phyloP scores from a whole-genome alignment of 208 protist genomes.

The Acanthamoeba pearcei region DNA sequence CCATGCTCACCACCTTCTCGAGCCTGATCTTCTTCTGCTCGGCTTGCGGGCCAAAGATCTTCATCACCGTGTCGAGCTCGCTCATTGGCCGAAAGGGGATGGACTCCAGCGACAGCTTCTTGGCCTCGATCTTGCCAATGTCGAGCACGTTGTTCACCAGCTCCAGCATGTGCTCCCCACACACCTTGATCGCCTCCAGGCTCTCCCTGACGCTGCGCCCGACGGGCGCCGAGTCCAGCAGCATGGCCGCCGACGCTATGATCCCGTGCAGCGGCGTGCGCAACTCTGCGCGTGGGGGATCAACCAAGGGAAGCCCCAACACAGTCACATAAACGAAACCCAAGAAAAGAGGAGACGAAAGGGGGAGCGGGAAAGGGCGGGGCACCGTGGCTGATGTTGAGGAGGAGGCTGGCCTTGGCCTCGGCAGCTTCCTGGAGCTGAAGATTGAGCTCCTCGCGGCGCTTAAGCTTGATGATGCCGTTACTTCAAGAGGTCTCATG shows the following conservation, averaged over 20 bases:
- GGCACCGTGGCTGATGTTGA: conserved; percentile 74
- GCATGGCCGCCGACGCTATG: conserved; percentile 1
- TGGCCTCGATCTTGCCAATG: conserved; percentile 30
- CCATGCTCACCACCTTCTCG: conserved; percentile 12
- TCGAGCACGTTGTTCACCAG: conserved; percentile 64
- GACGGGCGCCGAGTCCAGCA: background rate
- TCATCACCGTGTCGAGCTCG: background rate
- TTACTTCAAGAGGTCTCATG: conserved; percentile 30
- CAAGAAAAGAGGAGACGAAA: no score
- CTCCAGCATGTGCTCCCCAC: conserved; percentile 55
- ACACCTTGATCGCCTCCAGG: background rate
- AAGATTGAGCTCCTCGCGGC: conserved; percentile 9
- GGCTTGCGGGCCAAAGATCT: conserved; percentile 14
- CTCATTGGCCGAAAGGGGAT: conserved; percentile 44
- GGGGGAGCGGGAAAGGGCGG: no score
- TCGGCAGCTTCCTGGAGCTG: conserved; percentile 34
- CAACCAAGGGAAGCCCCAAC: no score
- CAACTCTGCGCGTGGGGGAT: no score
- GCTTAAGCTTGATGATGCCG: conserved; percentile 24
- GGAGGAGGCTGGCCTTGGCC: conserved; percentile 57
- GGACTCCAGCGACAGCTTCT: conserved; percentile 36
- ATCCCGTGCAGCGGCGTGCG: conserved; percentile 68
- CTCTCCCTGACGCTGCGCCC: background rate
- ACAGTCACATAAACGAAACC: no score
- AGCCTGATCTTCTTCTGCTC: conserved; percentile 41